Conservation (phyloP, 179 eudicot genomes). For the Nepenthes alata region DNA sequence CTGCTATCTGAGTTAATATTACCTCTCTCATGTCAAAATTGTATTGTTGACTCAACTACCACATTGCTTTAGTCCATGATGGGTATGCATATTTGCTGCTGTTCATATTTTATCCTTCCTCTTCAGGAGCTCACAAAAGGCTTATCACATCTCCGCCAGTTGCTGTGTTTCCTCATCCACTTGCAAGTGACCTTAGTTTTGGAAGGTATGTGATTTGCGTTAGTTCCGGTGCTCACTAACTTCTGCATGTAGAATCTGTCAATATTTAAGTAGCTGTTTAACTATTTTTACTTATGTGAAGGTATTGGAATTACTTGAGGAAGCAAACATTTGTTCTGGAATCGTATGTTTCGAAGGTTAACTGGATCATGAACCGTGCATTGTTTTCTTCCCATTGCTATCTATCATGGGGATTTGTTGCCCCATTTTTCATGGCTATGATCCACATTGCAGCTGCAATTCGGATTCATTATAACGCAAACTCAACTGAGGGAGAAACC, state of each 20-base stretch:
- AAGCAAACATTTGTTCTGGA: slow-evolving; percentile 97
- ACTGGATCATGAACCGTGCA: slow-evolving; percentile 89
- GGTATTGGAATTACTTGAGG: slow-evolving; percentile 98
- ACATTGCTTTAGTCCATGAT: neutral
- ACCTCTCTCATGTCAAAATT: too few relatives aligned
- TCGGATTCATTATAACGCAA: slow-evolving; percentile 32
- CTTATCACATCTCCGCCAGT: slow-evolving; percentile 88
- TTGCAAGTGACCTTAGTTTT: slow-evolving; percentile 86
- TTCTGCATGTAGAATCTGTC: slow-evolving; percentile 1
- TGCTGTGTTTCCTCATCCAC: slow-evolving; percentile 96
- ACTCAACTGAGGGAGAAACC: slow-evolving; percentile 31
- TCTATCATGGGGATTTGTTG: slow-evolving; percentile 92
- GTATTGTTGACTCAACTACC: too few relatives aligned
- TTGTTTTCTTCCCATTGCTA: slow-evolving; percentile 81
- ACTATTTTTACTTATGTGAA: slow-evolving; percentile 16
- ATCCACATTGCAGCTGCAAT: slow-evolving; percentile 67
- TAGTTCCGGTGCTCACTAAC: neutral
- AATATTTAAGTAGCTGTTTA: slow-evolving; percentile 1
- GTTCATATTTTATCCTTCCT: neutral
- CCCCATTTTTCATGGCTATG: slow-evolving; percentile 73
- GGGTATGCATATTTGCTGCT: neutral
- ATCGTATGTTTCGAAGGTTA: slow-evolving; percentile 67
- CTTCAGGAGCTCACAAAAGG: slow-evolving; percentile 72
- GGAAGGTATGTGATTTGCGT: slow-evolving; percentile 43
- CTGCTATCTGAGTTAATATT: too few relatives aligned